Conservation (phyloP, 257 asterid species). For the Jacaranda mimosifolia region DNA sequence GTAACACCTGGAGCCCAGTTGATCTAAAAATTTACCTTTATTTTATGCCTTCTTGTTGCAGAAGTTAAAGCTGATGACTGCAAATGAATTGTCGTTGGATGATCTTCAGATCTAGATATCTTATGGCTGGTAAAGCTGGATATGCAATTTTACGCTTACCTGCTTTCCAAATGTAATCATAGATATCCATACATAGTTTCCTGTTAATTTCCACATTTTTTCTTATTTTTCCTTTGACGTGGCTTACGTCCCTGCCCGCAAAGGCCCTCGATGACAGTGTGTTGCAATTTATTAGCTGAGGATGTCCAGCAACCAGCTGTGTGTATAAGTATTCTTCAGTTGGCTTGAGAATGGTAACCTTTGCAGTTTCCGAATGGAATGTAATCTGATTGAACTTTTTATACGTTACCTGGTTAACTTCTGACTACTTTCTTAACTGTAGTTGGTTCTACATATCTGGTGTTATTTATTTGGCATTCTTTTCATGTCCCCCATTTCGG, state of each 20-base stretch:
- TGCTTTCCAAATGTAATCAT: constrained; percentile 41
- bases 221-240: constrained; percentile 16
- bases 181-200: constrained; percentile 33
- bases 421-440: no score
- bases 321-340: constrained; percentile 33
- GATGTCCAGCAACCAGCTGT: constrained; percentile 22
- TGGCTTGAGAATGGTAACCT: not conserved
- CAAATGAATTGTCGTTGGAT: constrained; percentile 78
- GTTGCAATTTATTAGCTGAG: constrained; percentile 42
- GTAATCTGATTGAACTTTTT: no score
- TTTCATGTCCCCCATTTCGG: no score
- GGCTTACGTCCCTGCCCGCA: constrained; percentile 33
- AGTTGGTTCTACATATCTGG: no score
- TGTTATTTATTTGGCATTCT: no score
- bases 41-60: constrained; percentile 47
- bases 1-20: not conserved
- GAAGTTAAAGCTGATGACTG: constrained; percentile 87
- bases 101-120: constrained; percentile 78
- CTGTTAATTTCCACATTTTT: constrained; percentile 34
- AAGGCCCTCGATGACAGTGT: constrained; percentile 29
- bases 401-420: no score
- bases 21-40: not conserved
- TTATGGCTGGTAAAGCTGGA: constrained; percentile 40
- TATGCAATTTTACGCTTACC: constrained; percentile 38
- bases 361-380: not conserved